Conservation (phyloP, 495 filamentous ascomycete genomes). For the Aspergillus diversus region DNA sequence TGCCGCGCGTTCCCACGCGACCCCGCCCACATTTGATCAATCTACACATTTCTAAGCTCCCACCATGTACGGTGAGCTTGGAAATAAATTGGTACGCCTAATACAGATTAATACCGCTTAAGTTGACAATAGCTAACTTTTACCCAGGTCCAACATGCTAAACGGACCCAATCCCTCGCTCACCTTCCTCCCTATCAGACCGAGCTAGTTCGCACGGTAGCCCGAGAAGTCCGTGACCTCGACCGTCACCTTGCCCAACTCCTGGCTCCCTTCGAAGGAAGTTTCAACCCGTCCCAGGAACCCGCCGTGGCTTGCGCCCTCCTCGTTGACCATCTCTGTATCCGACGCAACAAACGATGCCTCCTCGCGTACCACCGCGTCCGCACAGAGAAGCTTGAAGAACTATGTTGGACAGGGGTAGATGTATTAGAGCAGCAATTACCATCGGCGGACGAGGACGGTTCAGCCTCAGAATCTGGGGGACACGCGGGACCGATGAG, state of each 20-base stretch:
- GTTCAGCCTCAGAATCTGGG: constrained; percentile 17
- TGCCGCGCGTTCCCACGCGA: no score
- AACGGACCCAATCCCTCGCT: constrained; percentile 85
- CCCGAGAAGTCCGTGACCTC: constrained; percentile 91
- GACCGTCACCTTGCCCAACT: constrained; percentile 84
- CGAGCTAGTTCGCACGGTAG: constrained; percentile 84
- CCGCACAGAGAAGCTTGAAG: constrained; percentile 87
- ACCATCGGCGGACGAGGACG: constrained; percentile 33
- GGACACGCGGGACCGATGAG: constrained; percentile 23
- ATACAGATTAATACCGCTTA: constrained; percentile 1
- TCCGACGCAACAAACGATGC: constrained; percentile 95
- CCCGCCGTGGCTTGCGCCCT: constrained; percentile 84
- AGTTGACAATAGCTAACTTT: constrained; percentile 7
- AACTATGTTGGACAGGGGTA: constrained; percentile 87
- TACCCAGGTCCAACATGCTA: constrained; percentile 88
- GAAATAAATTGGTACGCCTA: constrained; percentile 73
- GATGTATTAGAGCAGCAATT: constrained; percentile 72
- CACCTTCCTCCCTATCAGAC: constrained; percentile 93
- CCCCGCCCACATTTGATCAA: no score
- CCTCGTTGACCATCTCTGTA: constrained; percentile 90
- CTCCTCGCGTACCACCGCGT: constrained; percentile 93
- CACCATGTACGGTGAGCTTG: constrained; percentile 87
- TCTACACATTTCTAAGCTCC: background rate
- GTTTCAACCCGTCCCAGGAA: constrained; percentile 83
- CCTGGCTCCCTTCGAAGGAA: constrained; percentile 78